phyloP scores from a whole-genome alignment of 768 basidiomycete species.

The Termitomyces sp. region DNA sequence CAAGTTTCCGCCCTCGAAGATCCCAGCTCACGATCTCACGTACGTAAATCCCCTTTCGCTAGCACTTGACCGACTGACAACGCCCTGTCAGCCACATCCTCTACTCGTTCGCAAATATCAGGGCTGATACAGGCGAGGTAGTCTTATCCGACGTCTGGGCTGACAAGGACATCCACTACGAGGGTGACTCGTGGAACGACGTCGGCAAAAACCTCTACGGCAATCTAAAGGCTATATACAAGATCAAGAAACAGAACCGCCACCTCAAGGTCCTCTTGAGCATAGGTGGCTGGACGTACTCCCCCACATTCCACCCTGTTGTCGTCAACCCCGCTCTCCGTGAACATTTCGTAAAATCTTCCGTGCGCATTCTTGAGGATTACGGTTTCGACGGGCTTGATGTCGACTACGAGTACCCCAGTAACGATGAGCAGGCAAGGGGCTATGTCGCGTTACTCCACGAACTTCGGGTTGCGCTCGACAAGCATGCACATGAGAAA shows the following conservation, averaged over 20 bases:
- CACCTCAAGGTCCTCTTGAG: constrained; percentile 78
- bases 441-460: constrained; percentile 82
- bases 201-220: constrained; percentile 88
- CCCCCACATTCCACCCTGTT: constrained; percentile 79
- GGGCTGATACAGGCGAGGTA: constrained; percentile 80
- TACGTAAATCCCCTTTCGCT: constrained; percentile 29
- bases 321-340: constrained; percentile 62
- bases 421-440: constrained; percentile 66
- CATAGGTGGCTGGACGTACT: constrained; percentile 96
- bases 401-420: constrained; percentile 91
- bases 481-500: constrained; percentile 60
- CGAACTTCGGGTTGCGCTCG: constrained; percentile 71
- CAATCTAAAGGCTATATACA: constrained; percentile 90
- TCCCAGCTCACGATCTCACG: constrained; percentile 86
- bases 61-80: constrained; percentile 5
- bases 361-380: constrained; percentile 80
- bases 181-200: constrained; percentile 94
- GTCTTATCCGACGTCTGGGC: constrained; percentile 89
- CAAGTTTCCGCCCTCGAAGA: constrained; percentile 82
- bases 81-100: constrained; percentile 63
- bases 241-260: constrained; percentile 82
- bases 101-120: constrained; percentile 90
- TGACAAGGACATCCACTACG: constrained; percentile 96
- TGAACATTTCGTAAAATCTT: constrained; percentile 73
- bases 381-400: constrained; percentile 92